These are phyloP conservation scores for Tuber melanosporum DNA, from an alignment of 495 filamentous ascomycete genomes.

Conservation along the genomic window DNA sequence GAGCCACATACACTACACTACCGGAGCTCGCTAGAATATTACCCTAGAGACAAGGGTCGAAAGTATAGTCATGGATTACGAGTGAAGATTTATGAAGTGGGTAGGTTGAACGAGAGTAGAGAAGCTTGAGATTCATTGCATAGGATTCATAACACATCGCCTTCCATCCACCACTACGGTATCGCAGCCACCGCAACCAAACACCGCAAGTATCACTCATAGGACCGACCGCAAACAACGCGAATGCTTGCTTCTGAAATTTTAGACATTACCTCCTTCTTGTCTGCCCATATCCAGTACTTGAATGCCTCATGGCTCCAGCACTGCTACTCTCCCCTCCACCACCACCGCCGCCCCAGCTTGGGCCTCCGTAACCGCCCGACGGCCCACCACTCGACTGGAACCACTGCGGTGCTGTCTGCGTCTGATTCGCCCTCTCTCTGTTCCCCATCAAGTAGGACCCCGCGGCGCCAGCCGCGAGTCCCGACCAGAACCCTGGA, in stretches of 20 bases:
- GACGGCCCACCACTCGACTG: slow-evolving; percentile 7
- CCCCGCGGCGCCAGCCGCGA: slow-evolving; percentile 66
- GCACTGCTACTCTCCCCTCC: slow-evolving; percentile 47
- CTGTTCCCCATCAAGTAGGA: slow-evolving; percentile 57
- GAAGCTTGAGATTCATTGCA: background rate
- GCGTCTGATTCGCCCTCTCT: slow-evolving; percentile 36
- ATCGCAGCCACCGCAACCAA: background rate
- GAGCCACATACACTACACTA: background rate
- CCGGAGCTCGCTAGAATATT: background rate
- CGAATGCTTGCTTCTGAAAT: background rate
- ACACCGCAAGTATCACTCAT: background rate
- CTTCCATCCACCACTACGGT: background rate
- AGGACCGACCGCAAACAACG: background rate
- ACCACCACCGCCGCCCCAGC: slow-evolving; percentile 43
- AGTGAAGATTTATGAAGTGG: background rate
- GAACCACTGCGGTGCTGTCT: slow-evolving; percentile 28
- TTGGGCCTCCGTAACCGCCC: background rate
- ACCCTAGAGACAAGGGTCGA: background rate
- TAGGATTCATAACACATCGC: background rate
- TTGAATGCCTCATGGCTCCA: slow-evolving; percentile 57
- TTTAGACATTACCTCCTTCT: slow-evolving; percentile 55
- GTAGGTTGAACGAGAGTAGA: background rate
- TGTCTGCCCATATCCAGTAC: slow-evolving; percentile 87
- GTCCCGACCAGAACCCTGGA: slow-evolving; percentile 86
- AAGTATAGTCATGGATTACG: background rate